Evolutionary conservation across 1,139 yeast species (phyloP).

Genomic region (Protomyces inouyei): DNA sequence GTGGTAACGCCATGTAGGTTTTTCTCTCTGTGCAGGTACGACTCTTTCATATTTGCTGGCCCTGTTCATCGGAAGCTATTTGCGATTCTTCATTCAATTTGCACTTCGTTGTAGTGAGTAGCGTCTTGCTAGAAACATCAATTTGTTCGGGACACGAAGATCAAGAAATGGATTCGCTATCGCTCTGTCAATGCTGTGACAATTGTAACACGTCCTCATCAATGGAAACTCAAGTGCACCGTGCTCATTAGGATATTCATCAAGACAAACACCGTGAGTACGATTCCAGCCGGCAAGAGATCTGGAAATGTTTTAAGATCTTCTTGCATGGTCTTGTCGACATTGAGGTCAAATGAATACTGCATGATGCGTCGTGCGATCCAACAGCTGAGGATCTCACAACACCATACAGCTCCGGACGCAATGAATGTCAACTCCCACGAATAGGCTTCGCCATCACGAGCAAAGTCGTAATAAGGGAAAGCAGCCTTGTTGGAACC

Average conservation of each 20-base stretch:
- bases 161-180: neutral
- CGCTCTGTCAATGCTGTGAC: neutral
- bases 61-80: too few relatives aligned
- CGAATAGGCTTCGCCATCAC: conserved; percentile 7
- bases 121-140: neutral
- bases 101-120: too few relatives aligned
- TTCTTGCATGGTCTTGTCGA: conserved; percentile 12
- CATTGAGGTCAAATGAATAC: conserved; percentile 40
- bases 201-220: neutral
- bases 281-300: conserved; percentile 14
- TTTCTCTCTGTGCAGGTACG: too few relatives aligned
- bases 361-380: conserved; percentile 36
- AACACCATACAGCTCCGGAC: conserved; percentile 16
- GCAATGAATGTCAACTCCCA: conserved; percentile 24
- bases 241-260: conserved; percentile 18
- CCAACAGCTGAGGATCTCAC: conserved; percentile 6
- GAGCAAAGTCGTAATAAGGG: conserved; percentile 22
- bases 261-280: conserved; percentile 14
- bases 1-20: neutral
- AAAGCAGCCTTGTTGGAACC: conserved; percentile 28
- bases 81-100: too few relatives aligned
- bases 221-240: neutral
- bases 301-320: conserved; percentile 17
- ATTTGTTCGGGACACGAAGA: neutral
- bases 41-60: too few relatives aligned